phyloP scores from a whole-genome alignment of 2,329 filamentous ascomycete species.

The Gliomastix tumulicola region DNA sequence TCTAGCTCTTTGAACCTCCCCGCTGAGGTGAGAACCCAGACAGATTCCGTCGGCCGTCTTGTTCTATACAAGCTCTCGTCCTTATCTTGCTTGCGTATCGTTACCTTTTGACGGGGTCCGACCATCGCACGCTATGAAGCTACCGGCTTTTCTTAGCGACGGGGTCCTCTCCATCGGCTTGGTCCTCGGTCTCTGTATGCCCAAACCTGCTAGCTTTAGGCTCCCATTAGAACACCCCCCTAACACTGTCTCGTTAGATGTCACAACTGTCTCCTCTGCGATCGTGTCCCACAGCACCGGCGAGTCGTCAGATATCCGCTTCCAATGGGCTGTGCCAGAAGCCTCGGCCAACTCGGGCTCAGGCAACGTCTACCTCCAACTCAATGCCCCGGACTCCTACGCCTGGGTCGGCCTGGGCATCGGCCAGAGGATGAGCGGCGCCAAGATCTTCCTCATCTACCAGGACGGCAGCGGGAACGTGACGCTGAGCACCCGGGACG shows the following conservation, averaged over 20 bases:
- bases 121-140: too few relatives aligned
- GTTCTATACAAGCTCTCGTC: too few relatives aligned
- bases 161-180: too few relatives aligned
- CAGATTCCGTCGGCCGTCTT: too few relatives aligned
- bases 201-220: too few relatives aligned
- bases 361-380: constrained; percentile 55
- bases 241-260: too few relatives aligned
- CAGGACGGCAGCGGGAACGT: constrained; percentile 50
- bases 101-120: too few relatives aligned
- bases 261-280: neutral
- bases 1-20: too few relatives aligned
- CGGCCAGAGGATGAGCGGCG: constrained; percentile 44
- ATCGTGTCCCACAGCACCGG: constrained; percentile 30
- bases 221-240: too few relatives aligned
- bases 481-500: constrained; percentile 51
- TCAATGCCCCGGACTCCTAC: constrained; percentile 45
- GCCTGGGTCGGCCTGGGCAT: constrained; percentile 53
- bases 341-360: constrained; percentile 35
- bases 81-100: too few relatives aligned
- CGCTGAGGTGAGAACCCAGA: too few relatives aligned
- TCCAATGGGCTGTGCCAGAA: constrained; percentile 46
- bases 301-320: constrained; percentile 37
- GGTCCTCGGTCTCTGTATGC: neutral
- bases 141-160: too few relatives aligned
- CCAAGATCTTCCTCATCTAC: constrained; percentile 60